Percentiles rank a stretch among this genome's conserved stretches.
Conservation (phyloP, 352 stramenopile genomes). For the Phytopythium kandeliae region DNA sequence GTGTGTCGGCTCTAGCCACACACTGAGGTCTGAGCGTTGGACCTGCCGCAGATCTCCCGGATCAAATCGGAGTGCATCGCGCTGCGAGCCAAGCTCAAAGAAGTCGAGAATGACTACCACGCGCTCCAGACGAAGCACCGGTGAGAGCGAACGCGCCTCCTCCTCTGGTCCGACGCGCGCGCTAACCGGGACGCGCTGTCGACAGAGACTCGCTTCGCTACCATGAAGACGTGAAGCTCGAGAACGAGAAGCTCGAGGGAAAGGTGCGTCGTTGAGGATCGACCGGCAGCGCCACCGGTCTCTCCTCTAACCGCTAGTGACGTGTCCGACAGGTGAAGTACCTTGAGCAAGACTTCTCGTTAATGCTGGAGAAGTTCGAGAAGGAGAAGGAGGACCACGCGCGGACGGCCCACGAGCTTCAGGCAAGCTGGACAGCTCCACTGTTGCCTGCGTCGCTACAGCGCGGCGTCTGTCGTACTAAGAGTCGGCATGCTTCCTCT, state of each 20-base stretch:
- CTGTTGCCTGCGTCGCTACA: background rate
- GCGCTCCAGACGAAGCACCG: slow-evolving; percentile 67
- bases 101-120: slow-evolving; percentile 72
- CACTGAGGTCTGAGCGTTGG: background rate
- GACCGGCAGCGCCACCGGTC: too few species aligned
- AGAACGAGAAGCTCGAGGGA: slow-evolving; percentile 55
- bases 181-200: background rate
- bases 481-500: background rate
- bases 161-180: background rate
- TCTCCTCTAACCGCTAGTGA: too few species aligned
- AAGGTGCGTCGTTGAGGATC: slow-evolving; percentile 55
- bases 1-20: too few species aligned
- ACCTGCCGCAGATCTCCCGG: slow-evolving; percentile 31
- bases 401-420: slow-evolving; percentile 28
- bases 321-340: slow-evolving; percentile 46
- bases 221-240: slow-evolving; percentile 62
- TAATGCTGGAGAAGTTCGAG: slow-evolving; percentile 48
- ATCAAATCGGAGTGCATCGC: slow-evolving; percentile 64
- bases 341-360: slow-evolving; percentile 52
- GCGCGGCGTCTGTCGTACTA: background rate
- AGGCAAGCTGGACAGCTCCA: slow-evolving; percentile 17
- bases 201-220: slow-evolving; percentile 49
- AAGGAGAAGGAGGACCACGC: slow-evolving; percentile 54
- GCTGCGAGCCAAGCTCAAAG: slow-evolving; percentile 67
- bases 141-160: slow-evolving; percentile 19